Percentiles rank a stretch among this genome's conserved stretches.
phyloP scores from a whole-genome alignment of 2,329 filamentous ascomycete species.

The Penicillium sp. region DNA sequence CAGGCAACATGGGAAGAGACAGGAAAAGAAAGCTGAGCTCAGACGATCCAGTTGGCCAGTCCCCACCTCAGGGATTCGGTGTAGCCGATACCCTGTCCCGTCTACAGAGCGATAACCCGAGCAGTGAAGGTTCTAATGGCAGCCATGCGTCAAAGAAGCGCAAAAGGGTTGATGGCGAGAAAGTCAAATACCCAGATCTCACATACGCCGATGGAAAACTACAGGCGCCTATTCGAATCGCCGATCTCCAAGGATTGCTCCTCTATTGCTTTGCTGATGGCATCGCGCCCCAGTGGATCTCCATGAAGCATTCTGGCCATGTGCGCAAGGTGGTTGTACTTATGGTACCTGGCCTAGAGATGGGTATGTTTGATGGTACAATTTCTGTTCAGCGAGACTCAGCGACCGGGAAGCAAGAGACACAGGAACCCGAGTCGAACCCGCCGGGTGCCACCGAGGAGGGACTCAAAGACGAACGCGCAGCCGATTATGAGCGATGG shows the following conservation, averaged over 20 bases:
- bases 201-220: conserved; percentile 54
- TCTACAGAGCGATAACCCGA: conserved; percentile 23
- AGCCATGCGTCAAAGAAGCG: conserved; percentile 19
- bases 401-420: conserved; percentile 1
- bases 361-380: conserved; percentile 76
- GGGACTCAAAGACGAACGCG: conserved; percentile 16
- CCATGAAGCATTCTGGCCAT: conserved; percentile 55
- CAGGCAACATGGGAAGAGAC: conserved; percentile 20
- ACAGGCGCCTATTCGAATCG: conserved; percentile 55
- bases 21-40: conserved; percentile 38
- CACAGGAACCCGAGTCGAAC: conserved; percentile 13
- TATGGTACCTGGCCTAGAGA: conserved; percentile 88
- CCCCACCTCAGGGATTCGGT: conserved; percentile 24
- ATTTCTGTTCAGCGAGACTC: conserved; percentile 41
- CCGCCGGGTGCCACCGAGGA: conserved; percentile 20
- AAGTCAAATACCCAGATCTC: conserved; percentile 53
- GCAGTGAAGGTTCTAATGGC: conserved; percentile 1
- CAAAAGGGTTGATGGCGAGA: conserved; percentile 40
- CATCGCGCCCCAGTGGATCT: conserved; percentile 62
- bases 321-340: conserved; percentile 77
- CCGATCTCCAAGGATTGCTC: conserved; percentile 57
- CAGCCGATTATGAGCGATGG: conserved; percentile 39
- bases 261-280: conserved; percentile 63
- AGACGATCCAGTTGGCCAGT: conserved; percentile 22
- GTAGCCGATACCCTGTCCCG: conserved; percentile 34